phyloP scores from a whole-genome alignment of 352 stramenopile species.

The Phytophthora multivora region DNA sequence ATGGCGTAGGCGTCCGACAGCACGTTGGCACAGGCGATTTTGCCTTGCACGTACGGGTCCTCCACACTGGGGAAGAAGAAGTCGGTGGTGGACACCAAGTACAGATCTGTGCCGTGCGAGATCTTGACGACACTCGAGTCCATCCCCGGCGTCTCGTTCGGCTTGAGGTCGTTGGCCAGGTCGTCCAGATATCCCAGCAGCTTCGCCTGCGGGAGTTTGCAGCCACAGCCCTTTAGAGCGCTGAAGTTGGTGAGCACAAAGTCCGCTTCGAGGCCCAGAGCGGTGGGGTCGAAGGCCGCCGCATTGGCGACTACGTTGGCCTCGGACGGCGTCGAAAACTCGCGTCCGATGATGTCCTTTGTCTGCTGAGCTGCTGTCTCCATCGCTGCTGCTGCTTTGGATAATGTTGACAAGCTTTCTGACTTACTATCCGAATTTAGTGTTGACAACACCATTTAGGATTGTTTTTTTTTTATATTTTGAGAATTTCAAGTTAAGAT shows the following conservation, averaged over 20 bases:
- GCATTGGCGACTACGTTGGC: neutral
- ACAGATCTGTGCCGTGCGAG: constrained; percentile 79
- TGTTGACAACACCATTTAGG: neutral
- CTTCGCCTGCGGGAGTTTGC: constrained; percentile 94
- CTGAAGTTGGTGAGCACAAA: constrained; percentile 88
- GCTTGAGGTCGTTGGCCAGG: constrained; percentile 90
- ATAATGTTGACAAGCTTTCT: constrained; percentile 32
- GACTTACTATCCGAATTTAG: neutral
- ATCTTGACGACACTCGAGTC: constrained; percentile 93
- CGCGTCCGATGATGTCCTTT: constrained; percentile 65
- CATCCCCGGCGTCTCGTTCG: constrained; percentile 91
- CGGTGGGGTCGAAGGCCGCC: constrained; percentile 56
- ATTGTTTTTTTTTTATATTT: too few relatives aligned
- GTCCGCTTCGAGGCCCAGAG: constrained; percentile 68
- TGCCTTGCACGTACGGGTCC: constrained; percentile 92
- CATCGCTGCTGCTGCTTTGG: constrained; percentile 59
- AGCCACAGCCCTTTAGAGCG: constrained; percentile 95
- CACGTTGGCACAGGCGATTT: constrained; percentile 95
- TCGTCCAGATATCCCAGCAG: constrained; percentile 92
- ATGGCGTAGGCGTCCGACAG: constrained; percentile 95
- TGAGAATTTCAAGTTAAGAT: too few relatives aligned
- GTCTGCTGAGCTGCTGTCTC: constrained; percentile 56
- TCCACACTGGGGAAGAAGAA: constrained; percentile 97
- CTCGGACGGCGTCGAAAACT: constrained; percentile 37
- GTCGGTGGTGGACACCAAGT: constrained; percentile 94